A percentile compares a stretch with the other conserved stretches of the same genome.
These are phyloP conservation scores for Syzygium oleosum DNA, from an alignment of 345 rosid species.

Conservation along the genomic window DNA sequence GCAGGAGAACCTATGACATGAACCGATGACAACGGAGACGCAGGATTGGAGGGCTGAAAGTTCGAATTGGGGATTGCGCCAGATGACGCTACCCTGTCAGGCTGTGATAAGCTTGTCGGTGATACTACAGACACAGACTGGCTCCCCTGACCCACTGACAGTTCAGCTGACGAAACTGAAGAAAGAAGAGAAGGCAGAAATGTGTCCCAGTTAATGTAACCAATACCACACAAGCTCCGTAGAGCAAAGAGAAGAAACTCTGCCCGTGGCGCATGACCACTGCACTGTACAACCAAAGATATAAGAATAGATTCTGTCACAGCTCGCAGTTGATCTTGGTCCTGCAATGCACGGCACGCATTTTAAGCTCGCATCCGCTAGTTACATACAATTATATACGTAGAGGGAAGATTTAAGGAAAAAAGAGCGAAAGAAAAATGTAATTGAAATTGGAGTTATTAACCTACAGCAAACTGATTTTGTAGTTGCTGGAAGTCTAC, in stretches of 20 bases:
- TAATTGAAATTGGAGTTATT: neutral
- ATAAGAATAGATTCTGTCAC: conserved; percentile 77
- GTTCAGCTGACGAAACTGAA: conserved; percentile 71
- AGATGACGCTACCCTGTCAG: conserved; percentile 45
- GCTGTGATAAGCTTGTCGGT: conserved; percentile 51
- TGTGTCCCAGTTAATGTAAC: conserved; percentile 87
- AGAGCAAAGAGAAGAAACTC: conserved; percentile 91
- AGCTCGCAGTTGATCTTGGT: conserved; percentile 74
- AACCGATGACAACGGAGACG: conserved; percentile 54
- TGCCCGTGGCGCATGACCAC: conserved; percentile 81
- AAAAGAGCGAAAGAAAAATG: neutral
- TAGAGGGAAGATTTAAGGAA: neutral
- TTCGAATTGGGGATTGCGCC: conserved; percentile 34
- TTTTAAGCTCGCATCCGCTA: neutral
- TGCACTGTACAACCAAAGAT: conserved; percentile 68
- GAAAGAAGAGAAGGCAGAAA: conserved; percentile 78
- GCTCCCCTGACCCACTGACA: conserved; percentile 47
- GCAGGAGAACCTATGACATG: conserved; percentile 83
- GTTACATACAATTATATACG: neutral
- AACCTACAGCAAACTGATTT: conserved; percentile 55
- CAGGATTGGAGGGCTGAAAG: conserved; percentile 56
- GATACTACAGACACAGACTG: conserved; percentile 48
- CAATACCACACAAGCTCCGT: conserved; percentile 58
- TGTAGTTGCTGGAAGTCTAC: conserved; percentile 81
- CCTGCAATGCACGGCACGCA: conserved; percentile 33